Conservation (phyloP, 331 rosid species). For the Telfairia occidentalis region DNA sequence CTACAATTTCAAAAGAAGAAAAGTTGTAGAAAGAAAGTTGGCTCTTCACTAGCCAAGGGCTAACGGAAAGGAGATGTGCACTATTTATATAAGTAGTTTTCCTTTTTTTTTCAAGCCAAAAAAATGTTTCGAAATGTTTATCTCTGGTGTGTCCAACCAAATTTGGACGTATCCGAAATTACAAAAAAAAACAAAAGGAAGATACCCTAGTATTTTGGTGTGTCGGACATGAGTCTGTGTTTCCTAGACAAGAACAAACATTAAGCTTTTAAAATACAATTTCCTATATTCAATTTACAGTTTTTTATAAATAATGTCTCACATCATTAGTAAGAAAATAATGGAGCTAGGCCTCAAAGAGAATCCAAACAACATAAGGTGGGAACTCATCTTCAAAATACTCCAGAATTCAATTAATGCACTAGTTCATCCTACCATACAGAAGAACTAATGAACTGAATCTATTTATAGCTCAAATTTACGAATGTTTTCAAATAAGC, state of each 20-base stretch:
- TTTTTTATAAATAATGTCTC: background rate
- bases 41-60: background rate
- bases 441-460: background rate
- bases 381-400: background rate
- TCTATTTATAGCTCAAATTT: background rate
- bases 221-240: background rate
- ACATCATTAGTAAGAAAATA: background rate
- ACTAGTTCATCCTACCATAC: background rate
- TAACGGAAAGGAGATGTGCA: background rate
- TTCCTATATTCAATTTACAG: background rate
- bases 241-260: background rate
- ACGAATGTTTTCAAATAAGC: background rate
- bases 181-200: background rate
- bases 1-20: background rate
- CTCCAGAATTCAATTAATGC: background rate
- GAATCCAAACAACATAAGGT: background rate
- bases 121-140: background rate
- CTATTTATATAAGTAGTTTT: background rate
- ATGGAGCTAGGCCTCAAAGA: background rate
- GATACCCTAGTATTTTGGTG: background rate
- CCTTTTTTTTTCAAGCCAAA: background rate
- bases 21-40: background rate
- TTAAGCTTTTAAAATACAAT: background rate
- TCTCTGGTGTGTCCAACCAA: background rate
- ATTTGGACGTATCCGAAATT: background rate